Evolutionary conservation across 305 asterid species (phyloP).

Genomic region (Fraxinus ornus): DNA sequence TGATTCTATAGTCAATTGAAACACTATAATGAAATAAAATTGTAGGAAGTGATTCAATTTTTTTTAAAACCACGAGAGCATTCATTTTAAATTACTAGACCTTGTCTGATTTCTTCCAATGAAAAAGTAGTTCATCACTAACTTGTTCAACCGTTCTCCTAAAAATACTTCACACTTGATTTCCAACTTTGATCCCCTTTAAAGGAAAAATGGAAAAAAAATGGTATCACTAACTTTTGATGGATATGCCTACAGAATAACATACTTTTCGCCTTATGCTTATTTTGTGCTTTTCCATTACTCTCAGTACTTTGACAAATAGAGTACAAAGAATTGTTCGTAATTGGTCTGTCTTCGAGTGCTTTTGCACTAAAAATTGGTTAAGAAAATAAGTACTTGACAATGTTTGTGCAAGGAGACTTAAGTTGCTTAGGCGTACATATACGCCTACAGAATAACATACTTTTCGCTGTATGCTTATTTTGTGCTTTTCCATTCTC

Average conservation of each 20-base stretch:
- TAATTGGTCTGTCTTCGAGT: too few relatives aligned
- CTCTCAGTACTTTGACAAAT: neutral
- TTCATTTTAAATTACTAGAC: neutral
- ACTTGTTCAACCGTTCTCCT: neutral
- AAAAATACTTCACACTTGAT: neutral
- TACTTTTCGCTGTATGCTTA: neutral
- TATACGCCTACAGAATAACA: neutral
- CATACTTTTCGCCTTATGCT: neutral
- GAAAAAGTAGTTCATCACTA: neutral
- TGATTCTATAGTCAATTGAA: neutral
- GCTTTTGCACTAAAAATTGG: neutral
- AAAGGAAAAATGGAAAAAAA: neutral
- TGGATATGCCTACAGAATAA: neutral
- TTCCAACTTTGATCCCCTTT: neutral
- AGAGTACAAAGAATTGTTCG: too few relatives aligned
- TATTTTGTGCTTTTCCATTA: neutral
- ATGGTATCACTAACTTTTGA: neutral
- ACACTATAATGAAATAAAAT: neutral
- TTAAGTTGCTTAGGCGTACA: neutral
- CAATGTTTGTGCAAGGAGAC: too few relatives aligned
- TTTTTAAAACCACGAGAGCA: neutral
- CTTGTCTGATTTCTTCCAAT: neutral
- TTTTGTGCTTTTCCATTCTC: neutral
- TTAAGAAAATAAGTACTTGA: neutral
- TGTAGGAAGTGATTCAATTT: neutral